phyloP scores from a whole-genome alignment of 306 rosid genomes.

The Lotus japonicus region DNA sequence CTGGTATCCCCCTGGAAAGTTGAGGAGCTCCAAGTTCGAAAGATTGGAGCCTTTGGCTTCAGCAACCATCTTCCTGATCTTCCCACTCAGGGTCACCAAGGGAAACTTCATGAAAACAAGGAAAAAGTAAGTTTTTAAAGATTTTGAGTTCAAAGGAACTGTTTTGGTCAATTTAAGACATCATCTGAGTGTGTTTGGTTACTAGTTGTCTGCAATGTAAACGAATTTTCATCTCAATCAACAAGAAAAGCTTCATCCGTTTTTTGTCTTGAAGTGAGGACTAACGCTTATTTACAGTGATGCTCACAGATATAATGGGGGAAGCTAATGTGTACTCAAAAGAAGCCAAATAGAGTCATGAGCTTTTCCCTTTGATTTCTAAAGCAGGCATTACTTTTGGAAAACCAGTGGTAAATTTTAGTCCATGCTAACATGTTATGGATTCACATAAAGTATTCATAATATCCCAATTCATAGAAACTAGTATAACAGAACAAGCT shows the following conservation, averaged over 20 bases:
- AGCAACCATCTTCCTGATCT: constrained; percentile 80
- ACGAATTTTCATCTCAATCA: no score
- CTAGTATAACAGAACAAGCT: not conserved
- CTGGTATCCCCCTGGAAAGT: constrained; percentile 73
- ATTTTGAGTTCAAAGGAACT: constrained; percentile 7
- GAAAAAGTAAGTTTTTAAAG: constrained; percentile 5
- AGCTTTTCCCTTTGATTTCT: not conserved
- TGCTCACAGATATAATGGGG: not conserved
- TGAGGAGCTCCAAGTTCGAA: constrained; percentile 58
- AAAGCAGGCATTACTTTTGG: no score
- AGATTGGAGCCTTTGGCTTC: constrained; percentile 44
- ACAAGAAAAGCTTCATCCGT: no score
- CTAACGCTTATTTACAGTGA: no score
- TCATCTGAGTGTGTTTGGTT: not conserved
- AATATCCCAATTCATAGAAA: not conserved
- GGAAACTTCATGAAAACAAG: constrained; percentile 57
- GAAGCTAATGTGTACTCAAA: not conserved
- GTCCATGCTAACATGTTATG: no score
- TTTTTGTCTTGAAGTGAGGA: no score
- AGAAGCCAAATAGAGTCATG: not conserved
- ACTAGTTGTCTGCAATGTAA: no score
- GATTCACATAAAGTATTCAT: not conserved
- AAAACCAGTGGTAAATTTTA: no score
- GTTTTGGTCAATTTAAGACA: not conserved
- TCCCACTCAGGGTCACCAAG: constrained; percentile 72